These are phyloP conservation scores for Ceratobasidium sp. DNA, from an alignment of 1,284 basidiomycete genomes.

Conservation along the genomic window DNA sequence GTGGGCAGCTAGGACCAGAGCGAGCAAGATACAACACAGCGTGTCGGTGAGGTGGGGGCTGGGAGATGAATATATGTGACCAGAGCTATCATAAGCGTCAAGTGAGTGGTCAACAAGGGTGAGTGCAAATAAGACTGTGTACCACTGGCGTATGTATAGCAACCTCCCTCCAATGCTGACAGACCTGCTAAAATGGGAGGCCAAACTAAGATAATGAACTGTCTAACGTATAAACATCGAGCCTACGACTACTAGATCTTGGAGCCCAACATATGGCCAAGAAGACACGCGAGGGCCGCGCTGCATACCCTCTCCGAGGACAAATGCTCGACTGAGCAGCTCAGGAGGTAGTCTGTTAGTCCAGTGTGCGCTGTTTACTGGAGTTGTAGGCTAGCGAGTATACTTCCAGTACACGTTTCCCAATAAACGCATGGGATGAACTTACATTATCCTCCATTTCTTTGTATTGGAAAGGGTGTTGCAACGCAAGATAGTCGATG, in stretches of 20 bases:
- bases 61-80: neutral
- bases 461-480: too few species aligned
- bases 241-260: neutral
- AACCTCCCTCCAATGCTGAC: conserved; percentile 18
- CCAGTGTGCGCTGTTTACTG: neutral
- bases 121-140: neutral
- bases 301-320: neutral
- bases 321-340: neutral
- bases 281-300: neutral
- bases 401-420: too few species aligned
- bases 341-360: conserved; percentile 1
- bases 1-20: neutral
- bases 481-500: too few species aligned
- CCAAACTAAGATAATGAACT: neutral
- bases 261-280: neutral
- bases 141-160: conserved; percentile 12
- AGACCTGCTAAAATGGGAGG: conserved; percentile 9
- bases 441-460: too few species aligned
- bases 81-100: neutral
- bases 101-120: neutral
- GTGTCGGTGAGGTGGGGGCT: neutral
- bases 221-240: neutral
- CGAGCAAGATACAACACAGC: neutral
- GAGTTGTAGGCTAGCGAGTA: too few species aligned
- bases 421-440: too few species aligned